Base-by-base conservation (phyloP, 2,329 filamentous ascomycete species). In the Xylaria sp. region DNA sequence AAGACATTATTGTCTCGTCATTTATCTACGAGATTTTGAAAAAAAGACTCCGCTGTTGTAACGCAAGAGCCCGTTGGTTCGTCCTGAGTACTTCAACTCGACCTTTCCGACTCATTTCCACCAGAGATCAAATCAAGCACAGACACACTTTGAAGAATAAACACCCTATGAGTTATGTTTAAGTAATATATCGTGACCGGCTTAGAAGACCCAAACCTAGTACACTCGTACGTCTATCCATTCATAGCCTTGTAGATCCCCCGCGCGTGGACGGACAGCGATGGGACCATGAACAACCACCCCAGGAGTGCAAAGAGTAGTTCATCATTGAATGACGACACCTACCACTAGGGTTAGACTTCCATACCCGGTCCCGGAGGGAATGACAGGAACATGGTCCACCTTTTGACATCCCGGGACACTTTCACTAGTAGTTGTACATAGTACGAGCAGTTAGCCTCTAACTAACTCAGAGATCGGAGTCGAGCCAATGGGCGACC, bases 141-240 rank as follows among this genome's bases (percentile, higher is more conserved):
- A 44, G n/a, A 9, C 10, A 35, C 32, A 35, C 32, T 35, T 35
- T 35, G 32, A 10, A 35, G 10, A 6, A 35, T 35, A 35, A 35
- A 35, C 32, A 10, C 10, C 32, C 10, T 10, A 35, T 16, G n/a
- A 23, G 13, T 25, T 13, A 44, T 60, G 54, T 25, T 18, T 23
- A 1, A 13, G 5, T 53, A 9, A 35, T 2, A 9, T 18, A 44
- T 47, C n/a, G 12, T 23, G 2, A 44, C 23, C 4, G 10, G 18
- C 18, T 48, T 32, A 32, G 5, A 59, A 51, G 18, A 25, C 13
- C 2, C 6, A 27, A 47, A 5, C 37, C 35, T 27, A 27, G 16
- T 55, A 25, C 3, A 35, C 50, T 65, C 57, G 48, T 61, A 65
- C 40, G 47, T n/a, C 21, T 1, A 54, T 25, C 63, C 63, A 65